Base-by-base conservation (phyloP, 192 early-diverging fungal species). In the Gamsiella multidivaricata region DNA sequence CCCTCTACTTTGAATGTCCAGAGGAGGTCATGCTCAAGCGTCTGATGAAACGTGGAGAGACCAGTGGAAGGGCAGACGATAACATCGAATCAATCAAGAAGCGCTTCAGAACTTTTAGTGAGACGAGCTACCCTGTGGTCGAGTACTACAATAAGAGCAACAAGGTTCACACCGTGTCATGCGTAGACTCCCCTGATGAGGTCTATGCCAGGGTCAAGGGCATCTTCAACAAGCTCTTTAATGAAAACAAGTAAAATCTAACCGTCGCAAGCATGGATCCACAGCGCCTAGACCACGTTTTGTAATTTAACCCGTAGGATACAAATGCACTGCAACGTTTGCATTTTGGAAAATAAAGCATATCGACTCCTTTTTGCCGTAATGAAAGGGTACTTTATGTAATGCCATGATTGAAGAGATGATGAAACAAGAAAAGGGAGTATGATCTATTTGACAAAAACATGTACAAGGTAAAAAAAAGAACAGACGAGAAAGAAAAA, bases 71-170 rank as follows among this genome's bases (percentile, higher is more conserved):
- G 28, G 81, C 88, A 17, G 98, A 99, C 69, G 98, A 99, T 67
- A 98, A 99, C 70, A 90, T 94, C 37, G 96, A 98, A 69, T 92
- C 92, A 8, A 99, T 99, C 88, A 89, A 87, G 66, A 99, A 99
- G 86, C 88, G 98, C 9, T 99, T 99, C 88, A 73, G 68, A 15
- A 92, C 91, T 0, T 99, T 97, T 57, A 67, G 80, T n/a, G 91
- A 97, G 28, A 91, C 90, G 15, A 93, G 89, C 65, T 95, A 89
- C 88, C 97, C 96, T 7, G 98, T 98, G 5, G 93, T 99, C 63
- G 91, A 93, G 50, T 79, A 92, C 41, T 97, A 91, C 80, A 86
- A 78, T 18, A 91, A 90, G 72, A 55, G 83, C 39, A 86, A 87
- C 39, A 97, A 96, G 83, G 94, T 97, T 29, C 84, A 90, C 54